Evolutionary conservation across 2,329 filamentous ascomycete species (phyloP).

Genomic region (Colletotrichum kahawae): DNA sequence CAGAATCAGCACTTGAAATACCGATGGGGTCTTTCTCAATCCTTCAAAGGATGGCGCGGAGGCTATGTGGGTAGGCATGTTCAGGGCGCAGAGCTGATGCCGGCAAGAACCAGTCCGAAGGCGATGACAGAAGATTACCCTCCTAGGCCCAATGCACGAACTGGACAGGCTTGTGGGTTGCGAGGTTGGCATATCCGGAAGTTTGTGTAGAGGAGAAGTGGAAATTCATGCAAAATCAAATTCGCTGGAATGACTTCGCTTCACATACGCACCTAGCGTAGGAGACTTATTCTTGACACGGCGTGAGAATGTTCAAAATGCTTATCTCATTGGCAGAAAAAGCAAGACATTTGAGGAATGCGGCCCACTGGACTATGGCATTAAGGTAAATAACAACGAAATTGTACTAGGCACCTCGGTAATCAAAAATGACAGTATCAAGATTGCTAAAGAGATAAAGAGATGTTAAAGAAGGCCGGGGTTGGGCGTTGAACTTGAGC

Average conservation of each 20-base stretch:
- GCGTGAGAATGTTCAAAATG: neutral
- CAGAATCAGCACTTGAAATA: neutral
- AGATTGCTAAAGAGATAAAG: neutral
- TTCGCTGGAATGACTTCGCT: neutral
- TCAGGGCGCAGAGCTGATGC: neutral
- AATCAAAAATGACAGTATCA: neutral
- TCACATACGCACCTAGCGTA: neutral
- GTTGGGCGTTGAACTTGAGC: neutral
- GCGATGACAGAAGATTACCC: neutral
- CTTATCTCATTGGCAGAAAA: neutral
- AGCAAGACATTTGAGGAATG: neutral
- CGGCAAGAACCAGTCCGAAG: neutral
- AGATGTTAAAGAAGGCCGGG: neutral
- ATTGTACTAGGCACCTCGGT: neutral
- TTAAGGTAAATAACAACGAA: neutral
- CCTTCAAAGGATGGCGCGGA: neutral
- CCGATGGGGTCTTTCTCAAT: neutral
- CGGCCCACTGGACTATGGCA: neutral
- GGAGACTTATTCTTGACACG: neutral
- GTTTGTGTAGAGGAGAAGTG: neutral
- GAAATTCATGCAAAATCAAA: neutral
- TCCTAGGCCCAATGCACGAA: neutral
- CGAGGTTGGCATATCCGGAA: neutral
- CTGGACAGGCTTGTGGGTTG: neutral
- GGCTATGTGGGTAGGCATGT: neutral